Evolutionary conservation across 2,329 filamentous ascomycete species (phyloP), one percentile per base, ranked within the genome.

Genomic region (Ceratocystis cacaofunesta): DNA sequence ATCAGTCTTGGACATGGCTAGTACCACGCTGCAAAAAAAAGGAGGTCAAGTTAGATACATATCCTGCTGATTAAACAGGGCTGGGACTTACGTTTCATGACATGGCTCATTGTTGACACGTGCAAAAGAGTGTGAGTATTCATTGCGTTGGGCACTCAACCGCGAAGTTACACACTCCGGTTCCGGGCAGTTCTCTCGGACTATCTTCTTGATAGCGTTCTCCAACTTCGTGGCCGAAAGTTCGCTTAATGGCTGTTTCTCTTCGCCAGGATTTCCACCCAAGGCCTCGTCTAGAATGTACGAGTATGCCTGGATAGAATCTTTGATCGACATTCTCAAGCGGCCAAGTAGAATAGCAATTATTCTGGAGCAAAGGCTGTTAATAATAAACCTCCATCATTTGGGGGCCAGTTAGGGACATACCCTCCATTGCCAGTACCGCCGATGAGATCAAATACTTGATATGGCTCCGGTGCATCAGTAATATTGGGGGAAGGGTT

Each of bases 361-460:
- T 3, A 50, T n/a, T 5, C 46, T 50, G 19, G 4, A 28, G 25
- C 25, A 7, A 50, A 50, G 19, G 46, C 6, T 28, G 3, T 28
- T 28, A 28, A 28, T 28, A 28, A 28, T 28, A 28, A 28, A 28
- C 4, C 25, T 4, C 0, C 0, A 1, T n/a, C 19, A 19, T 50
- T 28, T 3, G 25, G 25, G 25, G 25, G 25, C 25, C 32, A 22
- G 19, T 30, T 28, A n/a, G 44, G 6, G 17, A 46, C 65, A 28
- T 63, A 71, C 70, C 71, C 70, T 52, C 72, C 70, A 1, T 71
- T 72, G 63, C 71, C 71, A 22, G 71, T 73, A 22, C 71, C 72
- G 50, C 71, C 72, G 50, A 73, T 71, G n/a, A 73, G 64, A 25
- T 73, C 69, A 62, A 72, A 73, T 41, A 69, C 65, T 30, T 73